phyloP scores from a whole-genome alignment of 768 basidiomycete genomes.

The Boletus insuetus region DNA sequence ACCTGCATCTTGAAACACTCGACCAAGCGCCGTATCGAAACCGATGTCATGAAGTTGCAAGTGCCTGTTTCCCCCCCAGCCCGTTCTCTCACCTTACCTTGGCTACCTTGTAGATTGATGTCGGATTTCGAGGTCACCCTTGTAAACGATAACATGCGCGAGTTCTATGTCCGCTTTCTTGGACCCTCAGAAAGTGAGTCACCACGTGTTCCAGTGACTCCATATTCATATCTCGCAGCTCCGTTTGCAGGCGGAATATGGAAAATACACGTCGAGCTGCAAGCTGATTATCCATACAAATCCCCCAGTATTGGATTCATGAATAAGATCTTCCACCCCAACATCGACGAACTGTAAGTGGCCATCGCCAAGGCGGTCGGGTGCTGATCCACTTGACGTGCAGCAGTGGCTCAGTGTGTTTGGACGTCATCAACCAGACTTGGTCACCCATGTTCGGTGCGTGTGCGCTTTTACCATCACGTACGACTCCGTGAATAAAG shows the following conservation, averaged over 20 bases:
- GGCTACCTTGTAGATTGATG: conserved; percentile 70
- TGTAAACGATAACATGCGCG: conserved; percentile 98
- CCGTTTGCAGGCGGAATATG: conserved; percentile 97
- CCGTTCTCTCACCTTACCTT: conserved; percentile 8
- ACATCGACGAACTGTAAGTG: conserved; percentile 95
- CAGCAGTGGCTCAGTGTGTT: conserved; percentile 96
- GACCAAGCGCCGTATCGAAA: conserved; percentile 94
- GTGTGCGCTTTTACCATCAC: conserved; percentile 28
- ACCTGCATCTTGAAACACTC: conserved; percentile 48
- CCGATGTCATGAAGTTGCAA: conserved; percentile 99
- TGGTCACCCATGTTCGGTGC: conserved; percentile 99
- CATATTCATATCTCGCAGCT: conserved; percentile 46
- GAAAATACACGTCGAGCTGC: conserved; percentile 99
- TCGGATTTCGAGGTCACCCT: conserved; percentile 97
- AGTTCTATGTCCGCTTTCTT: conserved; percentile 95
- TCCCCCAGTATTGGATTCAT: conserved; percentile 99
- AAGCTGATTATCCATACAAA: conserved; percentile 98
- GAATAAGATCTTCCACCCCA: conserved; percentile 99
- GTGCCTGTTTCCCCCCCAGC: conserved; percentile 18
- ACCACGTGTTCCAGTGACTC: conserved; percentile 1
- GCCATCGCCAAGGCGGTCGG: conserved; percentile 1
- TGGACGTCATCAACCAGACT: conserved; percentile 98
- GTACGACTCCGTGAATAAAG: conserved; percentile 1
- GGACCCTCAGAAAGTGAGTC: conserved; percentile 90
- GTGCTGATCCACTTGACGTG: conserved; percentile 7